phyloP scores from a whole-genome alignment of 2,329 filamentous ascomycete genomes.

The Phialophora macrospora region DNA sequence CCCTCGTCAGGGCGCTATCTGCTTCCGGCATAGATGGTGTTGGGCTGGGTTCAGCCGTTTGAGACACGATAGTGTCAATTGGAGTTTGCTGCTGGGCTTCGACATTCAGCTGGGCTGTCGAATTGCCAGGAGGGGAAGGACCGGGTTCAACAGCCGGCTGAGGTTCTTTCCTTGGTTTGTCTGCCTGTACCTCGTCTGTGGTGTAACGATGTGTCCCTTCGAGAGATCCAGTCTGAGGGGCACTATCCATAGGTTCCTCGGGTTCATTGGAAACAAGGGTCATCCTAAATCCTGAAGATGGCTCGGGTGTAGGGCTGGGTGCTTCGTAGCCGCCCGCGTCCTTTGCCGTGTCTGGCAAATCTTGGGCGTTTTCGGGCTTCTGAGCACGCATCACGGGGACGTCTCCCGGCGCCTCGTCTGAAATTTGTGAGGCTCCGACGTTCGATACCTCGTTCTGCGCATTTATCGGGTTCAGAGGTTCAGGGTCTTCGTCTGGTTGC shows the following conservation, averaged over 20 bases:
- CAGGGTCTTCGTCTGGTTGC: neutral
- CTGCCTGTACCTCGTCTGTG: neutral
- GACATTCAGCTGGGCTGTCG: neutral
- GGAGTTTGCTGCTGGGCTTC: neutral
- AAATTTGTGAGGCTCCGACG: neutral
- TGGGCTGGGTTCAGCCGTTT: neutral
- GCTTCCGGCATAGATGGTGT: neutral
- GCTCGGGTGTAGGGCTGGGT: neutral
- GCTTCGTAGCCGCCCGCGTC: neutral
- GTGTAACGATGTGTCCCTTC: neutral
- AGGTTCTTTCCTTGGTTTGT: neutral
- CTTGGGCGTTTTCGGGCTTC: neutral
- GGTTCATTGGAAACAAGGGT: neutral
- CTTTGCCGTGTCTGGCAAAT: neutral
- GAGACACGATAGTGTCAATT: neutral
- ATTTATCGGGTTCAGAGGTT: neutral
- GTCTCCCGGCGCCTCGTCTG: neutral
- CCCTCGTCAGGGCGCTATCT: neutral
- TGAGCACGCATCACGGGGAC: neutral
- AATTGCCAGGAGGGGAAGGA: neutral
- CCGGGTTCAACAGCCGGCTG: neutral
- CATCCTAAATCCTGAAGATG: neutral
- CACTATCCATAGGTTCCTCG: neutral
- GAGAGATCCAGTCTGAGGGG: neutral
- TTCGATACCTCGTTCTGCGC: neutral